Evolutionary conservation across 1,284 basidiomycete species (phyloP), one percentile per base, ranked within the genome.

Genomic region (Microstroma glucosiphilum): DNA sequence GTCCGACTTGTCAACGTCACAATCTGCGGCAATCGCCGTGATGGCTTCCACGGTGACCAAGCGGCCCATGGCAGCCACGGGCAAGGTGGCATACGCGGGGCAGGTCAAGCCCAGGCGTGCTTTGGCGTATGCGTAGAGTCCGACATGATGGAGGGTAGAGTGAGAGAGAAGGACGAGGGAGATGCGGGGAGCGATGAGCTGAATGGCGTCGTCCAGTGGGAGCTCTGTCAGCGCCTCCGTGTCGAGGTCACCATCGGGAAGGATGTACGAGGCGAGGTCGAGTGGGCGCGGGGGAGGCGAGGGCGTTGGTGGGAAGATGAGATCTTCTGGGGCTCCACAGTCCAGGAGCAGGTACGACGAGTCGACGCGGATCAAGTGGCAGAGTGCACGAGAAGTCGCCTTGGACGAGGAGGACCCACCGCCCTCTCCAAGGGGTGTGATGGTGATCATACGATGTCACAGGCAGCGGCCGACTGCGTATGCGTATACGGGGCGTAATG

Each of bases 51-150:
- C 68, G 25, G 74, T 70, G 19, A 91, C 91, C 56, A 96, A 89
- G 40, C 91, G 85, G 1, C 90, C 94, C 89, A 94, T 96, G 61
- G 93, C 92, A 70, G 96, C 91, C 0, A 96, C 92, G 23, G 96
- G 94, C 56, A 98, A 85, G 0, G 94, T 96, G 0, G 91, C 89
- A 79, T 97, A 99, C n/a, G 92, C 87, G 9, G 92, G 92, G 49
- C 92, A 93, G 58, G 85, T 88, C 46, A 98, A 84, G 19, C 88
- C 89, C 86, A 92, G 92, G 73, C 86, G 84, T 6, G 92, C 85
- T 72, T 90, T 85, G 0, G 93, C 92, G 79, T 91, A 96, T 6
- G 93, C 86, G 78, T 91, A 96, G 19, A 98, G 83, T 7, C 93
- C 94, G 19, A 90, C 84, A 76, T 96, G 92, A 2, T 86, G 83